Conservation (phyloP, 2,329 filamentous ascomycete genomes). For the Colletotrichum tamarilloi region DNA sequence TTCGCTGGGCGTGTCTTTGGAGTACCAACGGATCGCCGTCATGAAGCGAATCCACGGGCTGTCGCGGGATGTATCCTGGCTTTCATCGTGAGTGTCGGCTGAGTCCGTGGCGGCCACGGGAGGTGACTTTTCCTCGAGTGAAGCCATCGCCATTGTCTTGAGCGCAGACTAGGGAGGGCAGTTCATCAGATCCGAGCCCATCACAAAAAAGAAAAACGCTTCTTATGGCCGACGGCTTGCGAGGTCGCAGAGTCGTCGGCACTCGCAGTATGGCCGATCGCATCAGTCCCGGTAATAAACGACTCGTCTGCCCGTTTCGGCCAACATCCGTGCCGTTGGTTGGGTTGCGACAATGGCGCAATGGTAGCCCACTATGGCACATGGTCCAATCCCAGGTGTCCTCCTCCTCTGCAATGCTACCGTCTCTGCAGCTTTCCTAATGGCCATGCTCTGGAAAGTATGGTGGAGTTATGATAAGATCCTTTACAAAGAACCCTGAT, state of each 20-base stretch:
- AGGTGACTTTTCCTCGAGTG: slow-evolving; percentile 22
- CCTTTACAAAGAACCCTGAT: background rate
- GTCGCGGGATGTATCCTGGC: background rate
- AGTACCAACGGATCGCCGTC: slow-evolving; percentile 47
- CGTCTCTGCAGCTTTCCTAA: background rate
- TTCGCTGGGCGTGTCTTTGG: slow-evolving; percentile 42
- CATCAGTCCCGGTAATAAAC: background rate
- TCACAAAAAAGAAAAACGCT: background rate
- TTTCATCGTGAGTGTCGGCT: slow-evolving; percentile 1
- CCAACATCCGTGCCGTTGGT: slow-evolving; percentile 18
- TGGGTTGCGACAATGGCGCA: slow-evolving; percentile 28
- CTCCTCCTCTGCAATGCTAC: slow-evolving; percentile 6
- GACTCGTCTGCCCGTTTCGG: slow-evolving; percentile 5
- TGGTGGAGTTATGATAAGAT: background rate
- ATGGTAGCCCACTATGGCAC: slow-evolving; percentile 30
- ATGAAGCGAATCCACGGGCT: slow-evolving; percentile 42
- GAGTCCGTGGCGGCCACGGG: slow-evolving; percentile 12
- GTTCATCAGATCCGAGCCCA: too few relatives aligned
- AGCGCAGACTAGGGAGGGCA: too few relatives aligned
- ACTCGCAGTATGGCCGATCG: background rate
- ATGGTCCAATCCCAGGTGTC: slow-evolving; percentile 7
- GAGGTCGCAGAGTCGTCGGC: background rate
- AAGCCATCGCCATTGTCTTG: background rate
- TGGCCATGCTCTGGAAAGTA: background rate
- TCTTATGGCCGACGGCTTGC: slow-evolving; percentile 1